Evolutionary conservation across 2,329 filamentous ascomycete species (phyloP), one percentile per base, ranked within the genome.

Genomic region (Ophiostoma quercus): DNA sequence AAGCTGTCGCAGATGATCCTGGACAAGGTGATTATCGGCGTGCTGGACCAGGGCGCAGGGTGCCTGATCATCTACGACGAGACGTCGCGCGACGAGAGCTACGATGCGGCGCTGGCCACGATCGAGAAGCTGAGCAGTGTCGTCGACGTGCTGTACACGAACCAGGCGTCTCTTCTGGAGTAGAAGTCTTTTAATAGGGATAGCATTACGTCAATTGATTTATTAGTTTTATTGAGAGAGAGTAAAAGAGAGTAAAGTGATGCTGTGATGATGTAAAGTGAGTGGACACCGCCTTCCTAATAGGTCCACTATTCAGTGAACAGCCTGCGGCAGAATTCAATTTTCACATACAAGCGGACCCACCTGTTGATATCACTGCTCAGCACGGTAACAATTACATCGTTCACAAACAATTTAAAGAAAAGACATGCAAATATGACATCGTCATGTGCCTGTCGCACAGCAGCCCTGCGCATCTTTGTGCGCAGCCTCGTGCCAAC

Each of bases 1-100:
- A 99, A 99, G 85, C 85, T 99, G 73, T 96, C 92, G 65, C 96
- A 99, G 85, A 99, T 99, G 96, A 99, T 99, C 77, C 86, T 99
- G 71, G 95, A 99, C 83, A 97, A 97, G 85, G 92, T 98, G 76
- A 98, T 99, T 77, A 92, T 97, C 75, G 95, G 96, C 71, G 95
- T 99, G 70, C 83, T 99, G 75, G 95, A 99, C 79, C 95, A 99
- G 81, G 95, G 95, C 67, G 92, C 93, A n/a, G 94, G 94, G 54
- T 98, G 96, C 80, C 85, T 99, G 78, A 97, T 97, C 80, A 92
- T 99, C 75, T 99, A 90, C 77, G 95, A 99, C 77, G 95, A 99
- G 86, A 92, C 92, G 16, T 90, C 96, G 79, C 87, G 94, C 74
- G 95, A 99, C 79, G 90, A 94, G 82, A 90, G 91, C 43, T 99